Evolutionary conservation across 2,329 filamentous ascomycete species (phyloP).

Genomic region (Fusarium dimerum): DNA sequence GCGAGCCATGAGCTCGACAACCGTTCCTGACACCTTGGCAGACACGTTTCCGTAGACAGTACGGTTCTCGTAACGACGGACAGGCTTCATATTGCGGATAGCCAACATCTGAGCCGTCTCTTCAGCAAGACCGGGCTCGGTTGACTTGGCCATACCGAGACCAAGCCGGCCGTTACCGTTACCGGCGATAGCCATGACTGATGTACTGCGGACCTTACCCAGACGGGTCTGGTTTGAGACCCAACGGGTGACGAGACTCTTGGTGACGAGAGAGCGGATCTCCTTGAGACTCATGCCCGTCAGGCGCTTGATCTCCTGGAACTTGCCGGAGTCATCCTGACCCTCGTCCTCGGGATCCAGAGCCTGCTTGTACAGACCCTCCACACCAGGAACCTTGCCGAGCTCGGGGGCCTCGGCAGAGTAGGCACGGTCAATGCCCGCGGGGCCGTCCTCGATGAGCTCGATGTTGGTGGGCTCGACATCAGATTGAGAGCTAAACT

Average conservation of each 20-base stretch:
- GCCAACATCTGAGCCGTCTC: conserved; percentile 78
- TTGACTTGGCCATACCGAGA: conserved; percentile 86
- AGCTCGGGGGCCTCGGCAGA: conserved; percentile 51
- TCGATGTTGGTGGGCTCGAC: conserved; percentile 38
- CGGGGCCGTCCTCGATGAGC: conserved; percentile 40
- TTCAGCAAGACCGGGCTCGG: conserved; percentile 67
- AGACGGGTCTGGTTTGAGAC: conserved; percentile 95
- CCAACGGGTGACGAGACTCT: conserved; percentile 70
- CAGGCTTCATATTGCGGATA: conserved; percentile 90
- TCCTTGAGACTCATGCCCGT: conserved; percentile 56
- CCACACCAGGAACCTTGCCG: conserved; percentile 55
- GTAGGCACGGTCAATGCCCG: conserved; percentile 36
- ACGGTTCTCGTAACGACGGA: conserved; percentile 85
- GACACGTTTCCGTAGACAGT: conserved; percentile 87
- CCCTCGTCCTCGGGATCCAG: conserved; percentile 52
- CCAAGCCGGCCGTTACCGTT: conserved; percentile 85
- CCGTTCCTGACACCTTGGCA: conserved; percentile 83
- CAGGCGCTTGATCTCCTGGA: conserved; percentile 53
- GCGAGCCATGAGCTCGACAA: conserved; percentile 77
- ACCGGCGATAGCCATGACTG: conserved; percentile 79
- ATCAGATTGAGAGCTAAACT: conserved; percentile 32
- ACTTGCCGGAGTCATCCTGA: conserved; percentile 52
- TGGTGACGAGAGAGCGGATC: conserved; percentile 60
- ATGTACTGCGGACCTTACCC: conserved; percentile 82
- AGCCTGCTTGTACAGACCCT: conserved; percentile 50